phyloP scores from a whole-genome alignment of 257 asterid genomes.

The Solanum etuberosum region DNA sequence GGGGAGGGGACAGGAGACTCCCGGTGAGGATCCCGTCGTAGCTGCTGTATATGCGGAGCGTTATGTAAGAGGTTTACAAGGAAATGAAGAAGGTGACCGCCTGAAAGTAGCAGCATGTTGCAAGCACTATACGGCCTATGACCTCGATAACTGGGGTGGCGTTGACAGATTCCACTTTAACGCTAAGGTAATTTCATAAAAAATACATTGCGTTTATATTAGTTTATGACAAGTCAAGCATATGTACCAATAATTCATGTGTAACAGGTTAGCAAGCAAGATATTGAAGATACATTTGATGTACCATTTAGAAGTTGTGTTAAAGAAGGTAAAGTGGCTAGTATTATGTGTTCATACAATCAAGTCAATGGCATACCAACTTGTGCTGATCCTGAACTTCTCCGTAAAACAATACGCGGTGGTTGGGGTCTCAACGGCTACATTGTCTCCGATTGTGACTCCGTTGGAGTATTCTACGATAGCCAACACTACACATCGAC shows the following conservation, averaged over 20 bases:
- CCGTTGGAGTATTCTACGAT: slow-evolving; percentile 65
- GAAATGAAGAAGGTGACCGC: slow-evolving; percentile 42
- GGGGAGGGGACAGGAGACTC: slow-evolving; percentile 94
- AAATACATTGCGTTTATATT: neutral
- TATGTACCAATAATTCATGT: too few relatives aligned
- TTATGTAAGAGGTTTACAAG: slow-evolving; percentile 67
- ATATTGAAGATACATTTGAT: slow-evolving; percentile 62
- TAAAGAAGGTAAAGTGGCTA: slow-evolving; percentile 70
- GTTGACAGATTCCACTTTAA: slow-evolving; percentile 74
- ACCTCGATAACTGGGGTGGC: slow-evolving; percentile 77
- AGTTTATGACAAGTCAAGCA: neutral
- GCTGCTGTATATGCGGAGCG: slow-evolving; percentile 65
- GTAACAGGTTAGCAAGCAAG: slow-evolving; percentile 64
- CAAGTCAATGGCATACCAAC: slow-evolving; percentile 82
- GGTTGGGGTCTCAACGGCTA: slow-evolving; percentile 72
- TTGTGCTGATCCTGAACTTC: slow-evolving; percentile 74
- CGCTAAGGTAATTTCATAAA: slow-evolving; percentile 81
- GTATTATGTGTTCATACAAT: slow-evolving; percentile 92
- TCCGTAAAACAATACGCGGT: slow-evolving; percentile 51
- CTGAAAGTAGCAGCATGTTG: slow-evolving; percentile 86
- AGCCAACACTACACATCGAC: slow-evolving; percentile 67
- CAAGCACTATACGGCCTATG: slow-evolving; percentile 87
- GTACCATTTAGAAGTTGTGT: slow-evolving; percentile 76
- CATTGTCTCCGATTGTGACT: slow-evolving; percentile 77
- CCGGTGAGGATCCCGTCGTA: slow-evolving; percentile 76